Conservation (phyloP, 164 flowering plant species). For the Stephania japonica region DNA sequence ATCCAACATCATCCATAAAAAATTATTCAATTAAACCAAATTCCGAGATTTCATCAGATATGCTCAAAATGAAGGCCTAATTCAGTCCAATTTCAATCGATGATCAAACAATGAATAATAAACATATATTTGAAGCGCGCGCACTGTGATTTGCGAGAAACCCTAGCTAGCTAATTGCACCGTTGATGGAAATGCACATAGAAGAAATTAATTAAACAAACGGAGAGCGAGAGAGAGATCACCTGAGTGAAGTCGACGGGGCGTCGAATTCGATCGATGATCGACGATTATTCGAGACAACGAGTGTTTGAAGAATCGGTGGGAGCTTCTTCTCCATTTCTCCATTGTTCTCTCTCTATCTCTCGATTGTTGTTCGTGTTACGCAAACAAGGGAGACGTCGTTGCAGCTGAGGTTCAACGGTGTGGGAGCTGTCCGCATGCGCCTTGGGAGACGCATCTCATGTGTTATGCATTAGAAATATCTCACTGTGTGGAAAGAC, state of each 20-base stretch:
- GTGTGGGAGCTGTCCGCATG: too few relatives aligned
- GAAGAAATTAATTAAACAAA: background rate
- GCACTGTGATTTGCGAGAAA: background rate
- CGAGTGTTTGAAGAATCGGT: slow-evolving; percentile 14
- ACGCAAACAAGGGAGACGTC: too few relatives aligned
- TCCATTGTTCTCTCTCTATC: slow-evolving; percentile 22
- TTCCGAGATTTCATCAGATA: too few relatives aligned
- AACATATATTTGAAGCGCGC: background rate
- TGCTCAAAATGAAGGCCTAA: too few relatives aligned
- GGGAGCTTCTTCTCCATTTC: slow-evolving; percentile 29
- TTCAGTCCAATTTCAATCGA: too few relatives aligned
- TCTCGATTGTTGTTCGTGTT: slow-evolving; percentile 18
- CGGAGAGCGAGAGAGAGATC: background rate
- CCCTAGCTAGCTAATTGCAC: too few relatives aligned
- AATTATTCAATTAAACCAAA: too few relatives aligned
- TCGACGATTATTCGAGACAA: slow-evolving; percentile 4
- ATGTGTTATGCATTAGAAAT: too few relatives aligned
- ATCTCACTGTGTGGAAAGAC: too few relatives aligned
- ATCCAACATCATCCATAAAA: too few relatives aligned
- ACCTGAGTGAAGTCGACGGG: slow-evolving; percentile 14
- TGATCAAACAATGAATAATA: background rate
- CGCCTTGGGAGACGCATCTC: too few relatives aligned
- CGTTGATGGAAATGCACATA: background rate
- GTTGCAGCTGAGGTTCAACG: too few relatives aligned
- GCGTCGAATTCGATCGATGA: slow-evolving; percentile 13